Percentiles rank a stretch among this genome's conserved stretches.
Conservation (phyloP, 352 stramenopile species). For the Globisporangium cederbergense region DNA sequence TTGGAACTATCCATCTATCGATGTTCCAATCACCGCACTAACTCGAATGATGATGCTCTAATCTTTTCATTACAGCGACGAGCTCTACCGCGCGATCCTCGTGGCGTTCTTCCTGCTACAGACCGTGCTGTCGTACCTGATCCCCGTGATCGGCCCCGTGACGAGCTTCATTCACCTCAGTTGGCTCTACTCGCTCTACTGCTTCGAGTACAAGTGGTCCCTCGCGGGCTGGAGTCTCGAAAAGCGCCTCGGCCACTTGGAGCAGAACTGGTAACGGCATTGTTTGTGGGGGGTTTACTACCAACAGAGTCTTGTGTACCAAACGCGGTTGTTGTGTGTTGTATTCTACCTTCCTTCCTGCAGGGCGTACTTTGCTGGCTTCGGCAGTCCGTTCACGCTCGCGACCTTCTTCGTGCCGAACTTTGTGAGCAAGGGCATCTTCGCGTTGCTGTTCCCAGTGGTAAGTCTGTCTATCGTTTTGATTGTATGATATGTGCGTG, state of each 20-base stretch:
- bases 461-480: constrained; percentile 30
- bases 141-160: constrained; percentile 69
- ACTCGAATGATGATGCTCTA: background rate
- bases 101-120: constrained; percentile 85
- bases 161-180: constrained; percentile 84
- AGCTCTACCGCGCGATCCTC: constrained; percentile 84
- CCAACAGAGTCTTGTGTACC: background rate
- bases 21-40: background rate
- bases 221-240: constrained; percentile 85
- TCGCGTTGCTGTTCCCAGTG: constrained; percentile 83
- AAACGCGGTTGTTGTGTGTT: background rate
- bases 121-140: constrained; percentile 79
- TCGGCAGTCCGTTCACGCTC: constrained; percentile 83
- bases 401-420: constrained; percentile 89
- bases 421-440: constrained; percentile 89
- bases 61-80: constrained; percentile 36
- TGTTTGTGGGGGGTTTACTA: too few relatives aligned
- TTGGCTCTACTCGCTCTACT: constrained; percentile 89
- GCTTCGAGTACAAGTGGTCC: constrained; percentile 91
- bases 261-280: constrained; percentile 69
- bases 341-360: background rate
- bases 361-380: constrained; percentile 84
- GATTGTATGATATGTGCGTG: background rate
- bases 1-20: background rate
- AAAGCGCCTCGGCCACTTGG: constrained; percentile 65